Conservation (phyloP, 2,329 filamentous ascomycete genomes). For the Elsinoe necatrix region DNA sequence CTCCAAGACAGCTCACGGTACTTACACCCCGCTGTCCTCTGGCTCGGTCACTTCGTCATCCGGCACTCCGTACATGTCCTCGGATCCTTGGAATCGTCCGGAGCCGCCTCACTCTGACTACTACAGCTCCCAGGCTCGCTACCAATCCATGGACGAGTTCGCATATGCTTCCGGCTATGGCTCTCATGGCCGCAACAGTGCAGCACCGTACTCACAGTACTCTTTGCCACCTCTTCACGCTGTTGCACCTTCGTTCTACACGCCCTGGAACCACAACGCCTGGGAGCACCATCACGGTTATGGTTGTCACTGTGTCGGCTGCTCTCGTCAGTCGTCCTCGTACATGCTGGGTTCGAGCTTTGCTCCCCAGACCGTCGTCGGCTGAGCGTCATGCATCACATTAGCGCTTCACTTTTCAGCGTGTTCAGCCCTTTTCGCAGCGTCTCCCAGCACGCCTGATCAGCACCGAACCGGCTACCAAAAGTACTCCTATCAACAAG, state of each 20-base stretch:
- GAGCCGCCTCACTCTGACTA: constrained; percentile 21
- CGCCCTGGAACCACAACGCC: constrained; percentile 28
- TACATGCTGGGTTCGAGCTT: constrained; percentile 28
- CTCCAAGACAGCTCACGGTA: constrained; percentile 22
- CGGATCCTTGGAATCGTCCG: constrained; percentile 29
- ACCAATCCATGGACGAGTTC: constrained; percentile 27
- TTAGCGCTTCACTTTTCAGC: neutral
- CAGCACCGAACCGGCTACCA: constrained; percentile 2
- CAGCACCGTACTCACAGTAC: constrained; percentile 25
- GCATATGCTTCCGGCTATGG: constrained; percentile 27
- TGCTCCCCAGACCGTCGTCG: constrained; percentile 30
- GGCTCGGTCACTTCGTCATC: constrained; percentile 25
- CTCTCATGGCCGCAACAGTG: constrained; percentile 27
- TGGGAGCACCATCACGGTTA: constrained; percentile 29
- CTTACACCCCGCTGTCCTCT: constrained; percentile 24
- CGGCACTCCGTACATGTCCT: constrained; percentile 26
- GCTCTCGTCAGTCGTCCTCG: constrained; percentile 28
- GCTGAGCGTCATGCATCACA: constrained; percentile 19
- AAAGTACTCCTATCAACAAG: neutral
- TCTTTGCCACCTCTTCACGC: constrained; percentile 19
- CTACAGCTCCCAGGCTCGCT: constrained; percentile 28
- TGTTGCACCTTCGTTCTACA: constrained; percentile 22
- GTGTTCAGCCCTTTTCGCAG: constrained; percentile 2
- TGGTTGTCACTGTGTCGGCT: constrained; percentile 30
- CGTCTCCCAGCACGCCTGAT: constrained; percentile 7